Conservation (phyloP, 208 protist species). For the Leishmania tropica region DNA sequence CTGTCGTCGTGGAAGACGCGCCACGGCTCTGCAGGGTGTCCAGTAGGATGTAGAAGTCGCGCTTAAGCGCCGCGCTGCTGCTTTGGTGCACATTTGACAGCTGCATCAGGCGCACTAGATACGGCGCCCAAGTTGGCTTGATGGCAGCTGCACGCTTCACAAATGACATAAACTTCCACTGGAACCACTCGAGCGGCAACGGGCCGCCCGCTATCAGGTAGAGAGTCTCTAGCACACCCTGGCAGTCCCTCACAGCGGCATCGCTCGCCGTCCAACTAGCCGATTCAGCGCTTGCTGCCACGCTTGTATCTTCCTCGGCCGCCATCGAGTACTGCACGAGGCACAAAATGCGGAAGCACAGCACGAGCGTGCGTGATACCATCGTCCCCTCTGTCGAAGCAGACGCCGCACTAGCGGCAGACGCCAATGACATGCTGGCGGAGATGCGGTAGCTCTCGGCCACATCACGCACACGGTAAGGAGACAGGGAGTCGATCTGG, state of each 20-base stretch:
- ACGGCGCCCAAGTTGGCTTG: slow-evolving; percentile 26
- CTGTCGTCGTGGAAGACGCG: background rate
- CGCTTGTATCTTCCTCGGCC: slow-evolving; percentile 11
- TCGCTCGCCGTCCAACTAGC: slow-evolving; percentile 16
- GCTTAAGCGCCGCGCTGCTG: slow-evolving; percentile 40
- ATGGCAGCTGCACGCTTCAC: slow-evolving; percentile 8
- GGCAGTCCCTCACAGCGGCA: slow-evolving; percentile 15
- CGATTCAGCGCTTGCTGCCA: background rate
- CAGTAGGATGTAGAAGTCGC: slow-evolving; percentile 42
- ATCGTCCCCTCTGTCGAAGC: slow-evolving; percentile 31
- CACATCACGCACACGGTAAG: slow-evolving; percentile 52
- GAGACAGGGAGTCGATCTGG: slow-evolving; percentile 41
- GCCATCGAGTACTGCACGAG: slow-evolving; percentile 36
- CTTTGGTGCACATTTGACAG: slow-evolving; percentile 40
- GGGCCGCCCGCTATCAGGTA: slow-evolving; percentile 33
- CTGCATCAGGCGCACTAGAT: slow-evolving; percentile 53
- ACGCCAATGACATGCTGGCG: slow-evolving; percentile 20
- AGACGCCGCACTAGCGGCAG: background rate
- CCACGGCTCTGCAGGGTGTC: slow-evolving; percentile 28
- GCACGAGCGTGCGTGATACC: slow-evolving; percentile 56
- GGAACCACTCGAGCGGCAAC: slow-evolving; percentile 60
- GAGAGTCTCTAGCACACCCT: slow-evolving; percentile 32
- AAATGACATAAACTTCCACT: slow-evolving; percentile 39
- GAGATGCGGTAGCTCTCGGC: slow-evolving; percentile 45
- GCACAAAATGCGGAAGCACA: slow-evolving; percentile 72